Evolutionary conservation across 2,329 filamentous ascomycete genomes (phyloP), one percentile per base, ranked within the genome.

Genomic region (Colletotrichum sp.): DNA sequence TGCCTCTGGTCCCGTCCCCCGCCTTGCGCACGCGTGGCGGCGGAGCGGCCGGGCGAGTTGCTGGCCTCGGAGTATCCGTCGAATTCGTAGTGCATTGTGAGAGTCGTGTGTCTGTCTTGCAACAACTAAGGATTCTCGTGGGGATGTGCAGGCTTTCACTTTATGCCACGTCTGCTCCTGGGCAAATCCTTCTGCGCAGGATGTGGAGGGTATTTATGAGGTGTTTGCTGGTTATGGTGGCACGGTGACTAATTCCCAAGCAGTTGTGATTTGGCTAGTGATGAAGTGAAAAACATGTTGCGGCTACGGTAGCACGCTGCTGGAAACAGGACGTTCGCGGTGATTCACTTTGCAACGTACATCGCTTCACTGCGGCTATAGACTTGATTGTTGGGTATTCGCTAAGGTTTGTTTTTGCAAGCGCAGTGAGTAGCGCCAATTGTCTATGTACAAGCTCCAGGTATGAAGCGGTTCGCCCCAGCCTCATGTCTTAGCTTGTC

Each of bases 41-140:
- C 34, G 13, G 30, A n/a, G 21, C 52, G 52, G 66, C 66, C 52
- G 6, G 66, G 66, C 21, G 30, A 38, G 66, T 48, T 68, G 66
- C 32, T 43, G 21, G 52, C 36, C 38, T 76, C 74, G 12, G 71
- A 74, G 70, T 74, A 74, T 12, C 66, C 66, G 24, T 76, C 74
- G 36, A 76, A 76, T 15, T 55, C 30, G 71, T 76, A 74, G 2
- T 36, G 48, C 73, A 75, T 75, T 32, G 38, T 43, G 26, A 2
- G 8, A 38, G n/a, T 34, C 3, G 26, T 34, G 6, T 15, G 30
- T n/a, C 28, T 56, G 43, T 18, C 13, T 58, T 28, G 21, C 2
- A 16, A 64, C 3, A 3, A 12, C 12, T 34, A n/a, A n/a, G 5
- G 3, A 48, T 38, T 16, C 16, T 24, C 30, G 28, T 30, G 10